Evolutionary conservation across 495 filamentous ascomycete genomes (phyloP).

Genomic region (Xylaria venustula): DNA sequence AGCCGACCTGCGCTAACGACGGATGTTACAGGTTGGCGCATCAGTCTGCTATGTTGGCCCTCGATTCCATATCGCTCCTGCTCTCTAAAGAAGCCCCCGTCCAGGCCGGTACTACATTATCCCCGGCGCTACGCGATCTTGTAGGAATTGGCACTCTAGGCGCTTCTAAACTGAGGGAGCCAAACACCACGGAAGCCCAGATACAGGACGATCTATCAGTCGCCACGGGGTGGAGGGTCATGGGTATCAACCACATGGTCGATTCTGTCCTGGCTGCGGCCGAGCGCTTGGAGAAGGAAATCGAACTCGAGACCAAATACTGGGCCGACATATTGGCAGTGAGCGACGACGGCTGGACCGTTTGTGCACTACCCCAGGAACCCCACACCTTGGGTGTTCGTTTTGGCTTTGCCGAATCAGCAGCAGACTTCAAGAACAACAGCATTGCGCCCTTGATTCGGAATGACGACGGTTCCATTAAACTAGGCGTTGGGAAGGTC

Average conservation of each 20-base stretch:
- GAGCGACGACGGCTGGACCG: constrained; percentile 78
- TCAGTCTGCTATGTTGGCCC: constrained; percentile 62
- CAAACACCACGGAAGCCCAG: constrained; percentile 51
- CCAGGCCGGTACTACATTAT: constrained; percentile 67
- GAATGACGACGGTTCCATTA: constrained; percentile 68
- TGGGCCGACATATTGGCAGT: constrained; percentile 84
- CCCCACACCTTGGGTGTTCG: constrained; percentile 74
- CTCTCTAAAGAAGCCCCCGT: constrained; percentile 73
- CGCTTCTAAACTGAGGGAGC: constrained; percentile 64
- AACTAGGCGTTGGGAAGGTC: constrained; percentile 66
- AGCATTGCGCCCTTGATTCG: constrained; percentile 76
- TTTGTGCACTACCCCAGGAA: constrained; percentile 71
- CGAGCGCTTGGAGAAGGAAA: constrained; percentile 69
- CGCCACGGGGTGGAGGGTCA: constrained; percentile 75
- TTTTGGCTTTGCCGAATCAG: constrained; percentile 85
- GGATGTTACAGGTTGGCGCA: constrained; percentile 46
- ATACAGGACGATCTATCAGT: constrained; percentile 57
- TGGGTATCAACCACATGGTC: constrained; percentile 70
- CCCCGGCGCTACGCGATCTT: constrained; percentile 60
- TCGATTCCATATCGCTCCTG: constrained; percentile 84
- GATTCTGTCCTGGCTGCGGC: constrained; percentile 73
- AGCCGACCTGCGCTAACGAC: constrained; percentile 9
- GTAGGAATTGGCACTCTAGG: constrained; percentile 75
- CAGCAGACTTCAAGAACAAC: constrained; percentile 70
- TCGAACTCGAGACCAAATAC: constrained; percentile 75